A percentile compares a stretch with the other conserved stretches of the same genome.
These are phyloP conservation scores for Mycena haematopus DNA, from an alignment of 768 basidiomycete species.

Conservation along the genomic window DNA sequence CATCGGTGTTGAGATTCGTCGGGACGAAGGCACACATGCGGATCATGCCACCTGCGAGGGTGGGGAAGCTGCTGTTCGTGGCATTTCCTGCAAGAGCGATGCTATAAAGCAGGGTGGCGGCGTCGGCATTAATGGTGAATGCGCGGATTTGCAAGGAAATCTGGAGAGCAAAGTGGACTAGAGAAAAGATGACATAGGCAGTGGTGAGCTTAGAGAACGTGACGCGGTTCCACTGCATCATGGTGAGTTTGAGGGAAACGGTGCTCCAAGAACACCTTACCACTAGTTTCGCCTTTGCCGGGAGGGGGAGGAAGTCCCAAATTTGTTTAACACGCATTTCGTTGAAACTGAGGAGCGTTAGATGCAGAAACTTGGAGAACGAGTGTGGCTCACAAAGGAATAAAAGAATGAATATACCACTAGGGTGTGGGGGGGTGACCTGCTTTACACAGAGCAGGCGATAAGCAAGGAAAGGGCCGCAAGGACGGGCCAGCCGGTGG, in stretches of 20 bases:
- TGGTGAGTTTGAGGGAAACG: constrained; percentile 3
- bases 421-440: constrained; percentile 41
- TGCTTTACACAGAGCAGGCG: constrained; percentile 9
- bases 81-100: constrained; percentile 59
- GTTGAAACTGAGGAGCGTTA: constrained; percentile 14
- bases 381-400: constrained; percentile 28
- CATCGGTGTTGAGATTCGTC: constrained; percentile 41
- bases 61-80: constrained; percentile 56
- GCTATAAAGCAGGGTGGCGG: constrained; percentile 56
- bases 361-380: constrained; percentile 7
- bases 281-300: constrained; percentile 51
- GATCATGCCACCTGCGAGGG: constrained; percentile 54
- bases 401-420: constrained; percentile 47
- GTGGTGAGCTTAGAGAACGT: constrained; percentile 71
- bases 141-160: constrained; percentile 72
- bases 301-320: constrained; percentile 44
- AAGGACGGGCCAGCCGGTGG: constrained; percentile 35
- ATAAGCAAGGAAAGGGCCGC: constrained; percentile 19
- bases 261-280: constrained; percentile 41
- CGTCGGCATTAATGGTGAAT: constrained; percentile 66
- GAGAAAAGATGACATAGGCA: constrained; percentile 70
- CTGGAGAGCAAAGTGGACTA: constrained; percentile 71
- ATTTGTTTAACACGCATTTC: constrained; percentile 50
- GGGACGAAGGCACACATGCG: constrained; percentile 66
- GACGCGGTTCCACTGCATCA: constrained; percentile 67